Conservation (phyloP, 139 green algal species). For the Yamagishiella unicocca region DNA sequence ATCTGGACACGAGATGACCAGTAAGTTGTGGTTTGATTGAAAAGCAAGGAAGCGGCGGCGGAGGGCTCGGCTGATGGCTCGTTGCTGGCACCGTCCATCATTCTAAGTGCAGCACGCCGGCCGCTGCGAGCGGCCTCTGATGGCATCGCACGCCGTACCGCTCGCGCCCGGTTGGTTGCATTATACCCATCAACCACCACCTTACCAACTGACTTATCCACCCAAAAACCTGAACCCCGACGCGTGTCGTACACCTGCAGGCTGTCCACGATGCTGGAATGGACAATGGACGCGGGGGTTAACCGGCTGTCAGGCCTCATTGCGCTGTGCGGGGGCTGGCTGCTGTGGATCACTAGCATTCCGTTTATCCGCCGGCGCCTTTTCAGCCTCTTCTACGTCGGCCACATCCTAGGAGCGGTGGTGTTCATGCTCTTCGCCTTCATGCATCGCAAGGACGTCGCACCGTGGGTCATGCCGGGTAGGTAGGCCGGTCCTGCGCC, state of each 20-base stretch:
- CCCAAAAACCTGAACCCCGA: too few species aligned
- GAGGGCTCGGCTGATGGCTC: too few species aligned
- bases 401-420: not conserved
- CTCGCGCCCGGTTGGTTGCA: too few species aligned
- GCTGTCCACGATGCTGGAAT: not conserved
- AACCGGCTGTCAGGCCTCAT: constrained; percentile 21
- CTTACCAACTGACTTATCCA: too few species aligned
- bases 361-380: constrained; percentile 10
- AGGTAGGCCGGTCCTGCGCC: not conserved
- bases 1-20: not conserved
- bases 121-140: too few species aligned
- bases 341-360: constrained; percentile 15
- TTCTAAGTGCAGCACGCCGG: too few species aligned
- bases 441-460: constrained; percentile 44
- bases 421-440: constrained; percentile 40
- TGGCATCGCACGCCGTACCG: too few species aligned
- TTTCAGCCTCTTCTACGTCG: constrained; percentile 16
- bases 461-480: constrained; percentile 38
- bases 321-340: constrained; percentile 17
- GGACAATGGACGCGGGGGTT: constrained; percentile 24
- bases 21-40: not conserved
- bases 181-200: too few species aligned
- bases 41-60: not conserved
- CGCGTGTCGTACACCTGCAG: too few species aligned
- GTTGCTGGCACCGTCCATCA: too few species aligned